These are phyloP conservation scores for Fistulifera pelliculosa DNA, from an alignment of 108 stramenopile species.

Conservation along the genomic window DNA sequence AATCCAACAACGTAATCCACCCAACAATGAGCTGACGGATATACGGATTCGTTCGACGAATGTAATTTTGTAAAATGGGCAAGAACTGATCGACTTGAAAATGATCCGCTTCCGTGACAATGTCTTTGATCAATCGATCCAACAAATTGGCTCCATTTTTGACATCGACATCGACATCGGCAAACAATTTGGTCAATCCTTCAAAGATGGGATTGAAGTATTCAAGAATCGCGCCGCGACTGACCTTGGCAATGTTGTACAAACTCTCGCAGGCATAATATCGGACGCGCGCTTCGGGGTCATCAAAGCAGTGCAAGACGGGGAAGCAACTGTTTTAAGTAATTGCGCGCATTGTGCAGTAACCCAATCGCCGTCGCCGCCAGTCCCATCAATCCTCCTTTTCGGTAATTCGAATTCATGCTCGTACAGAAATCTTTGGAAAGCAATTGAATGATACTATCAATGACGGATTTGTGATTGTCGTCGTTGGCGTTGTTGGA, in stretches of 20 bases:
- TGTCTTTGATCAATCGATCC: constrained; percentile 92
- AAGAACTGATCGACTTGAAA: constrained; percentile 95
- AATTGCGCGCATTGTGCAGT: constrained; percentile 52
- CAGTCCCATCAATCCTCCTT: constrained; percentile 96
- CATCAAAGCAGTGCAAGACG: constrained; percentile 96
- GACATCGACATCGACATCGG: constrained; percentile 96
- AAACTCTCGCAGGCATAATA: constrained; percentile 98
- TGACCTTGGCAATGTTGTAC: constrained; percentile 98
- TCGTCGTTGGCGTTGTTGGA: constrained; percentile 10
- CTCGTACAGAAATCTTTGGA: constrained; percentile 94
- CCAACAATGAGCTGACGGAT: constrained; percentile 95
- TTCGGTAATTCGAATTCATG: constrained; percentile 96
- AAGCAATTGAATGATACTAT: constrained; percentile 75
- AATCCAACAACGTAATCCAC: constrained; percentile 96
- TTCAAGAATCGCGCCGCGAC: constrained; percentile 67
- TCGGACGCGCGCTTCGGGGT: constrained; percentile 91
- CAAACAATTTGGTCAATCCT: constrained; percentile 91
- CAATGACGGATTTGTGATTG: too few species aligned
- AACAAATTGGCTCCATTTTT: constrained; percentile 96
- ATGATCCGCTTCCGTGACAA: constrained; percentile 87
- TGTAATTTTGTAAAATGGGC: constrained; percentile 93
- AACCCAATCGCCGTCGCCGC: constrained; percentile 95
- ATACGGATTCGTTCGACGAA: constrained; percentile 90
- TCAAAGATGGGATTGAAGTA: constrained; percentile 96
- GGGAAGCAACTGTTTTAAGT: constrained; percentile 86